Evolutionary conservation across 805 yeast genomes (phyloP), one percentile per base, ranked within the genome.

Genomic region (Sungouiella thailandica): DNA sequence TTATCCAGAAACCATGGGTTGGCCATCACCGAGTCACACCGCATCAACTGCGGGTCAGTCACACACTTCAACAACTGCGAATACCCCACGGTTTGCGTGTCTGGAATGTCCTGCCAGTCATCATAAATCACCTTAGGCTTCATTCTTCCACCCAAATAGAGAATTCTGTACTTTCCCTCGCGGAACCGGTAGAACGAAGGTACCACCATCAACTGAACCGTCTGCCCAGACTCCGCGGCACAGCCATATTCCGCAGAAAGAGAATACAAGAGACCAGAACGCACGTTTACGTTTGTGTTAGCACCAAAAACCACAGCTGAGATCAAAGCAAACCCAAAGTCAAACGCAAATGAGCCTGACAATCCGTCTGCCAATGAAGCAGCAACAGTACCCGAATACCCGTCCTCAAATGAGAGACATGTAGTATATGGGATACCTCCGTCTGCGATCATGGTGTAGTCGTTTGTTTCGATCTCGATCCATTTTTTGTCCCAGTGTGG

Each of bases 151-250:
- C n/a, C n/a, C n/a, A n/a, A n/a, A n/a, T n/a, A n/a, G 16, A 52
- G 14, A 18, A 29, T 28, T 9, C 57, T 34, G 26, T 15, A 34
- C 36, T 33, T 23, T 7, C 43, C 43, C 12, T 41, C 35, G 3
- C 24, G 28, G 22, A 48, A 23, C 25, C 39, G 40, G 5, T 35
- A 15, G 25, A 39, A 40, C n/a, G 34, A 38, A 5, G 54, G 50
- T 28, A 39, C 50, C 20, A 50, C 23, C 32, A 47, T 44, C 19
- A 49, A 36, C 39, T 52, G 55, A 11, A 56, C 58, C 3, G 44
- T 39, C n/a, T 32, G 12, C 7, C 53, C 53, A 10, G 43, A 38
- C 0, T 40, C 37, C 14, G 52, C 37, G 6, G 26, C 29, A 26
- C 58, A 53, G 7, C 35, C 25, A 26, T 45, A 53, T 2, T 44